Percentiles rank a stretch among this genome's conserved stretches.
These are phyloP conservation scores for Tubosaeta brunneosetosa DNA, from an alignment of 768 basidiomycete species.

Conservation along the genomic window DNA sequence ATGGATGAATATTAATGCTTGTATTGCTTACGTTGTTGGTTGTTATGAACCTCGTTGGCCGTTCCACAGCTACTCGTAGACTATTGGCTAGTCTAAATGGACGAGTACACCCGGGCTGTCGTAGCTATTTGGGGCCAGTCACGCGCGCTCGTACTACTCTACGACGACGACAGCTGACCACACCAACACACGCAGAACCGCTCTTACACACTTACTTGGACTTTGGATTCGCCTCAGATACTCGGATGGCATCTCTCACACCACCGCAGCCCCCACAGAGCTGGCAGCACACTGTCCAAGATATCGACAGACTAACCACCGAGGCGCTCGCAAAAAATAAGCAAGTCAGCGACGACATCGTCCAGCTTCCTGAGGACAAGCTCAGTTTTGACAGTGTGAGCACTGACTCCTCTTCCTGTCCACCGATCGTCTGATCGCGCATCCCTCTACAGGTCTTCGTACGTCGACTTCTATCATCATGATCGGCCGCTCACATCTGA, in stretches of 20 bases:
- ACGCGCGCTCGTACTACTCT: neutral
- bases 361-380: conserved; percentile 50
- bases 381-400: conserved; percentile 67
- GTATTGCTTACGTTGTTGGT: neutral
- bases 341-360: conserved; percentile 55
- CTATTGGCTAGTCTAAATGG: neutral
- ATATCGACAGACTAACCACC: conserved; percentile 55
- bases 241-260: conserved; percentile 43
- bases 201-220: neutral
- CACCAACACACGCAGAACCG: conserved; percentile 6
- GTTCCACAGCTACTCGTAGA: neutral
- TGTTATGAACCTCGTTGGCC: neutral
- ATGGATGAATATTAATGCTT: conserved; percentile 27
- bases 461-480: conserved; percentile 30
- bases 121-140: conserved; percentile 17
- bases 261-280: conserved; percentile 64
- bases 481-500: neutral
- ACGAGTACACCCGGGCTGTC: neutral
- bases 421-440: neutral
- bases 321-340: conserved; percentile 56
- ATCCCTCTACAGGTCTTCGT: conserved; percentile 58
- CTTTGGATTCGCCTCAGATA: conserved; percentile 7
- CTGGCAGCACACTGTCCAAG: conserved; percentile 68
- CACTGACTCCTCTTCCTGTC: neutral
- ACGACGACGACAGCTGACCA: conserved; percentile 5